A percentile compares a stretch with the other conserved stretches of the same genome.
These are phyloP conservation scores for Metschnikowia anglica DNA, from an alignment of 805 yeast genomes.

Conservation along the genomic window DNA sequence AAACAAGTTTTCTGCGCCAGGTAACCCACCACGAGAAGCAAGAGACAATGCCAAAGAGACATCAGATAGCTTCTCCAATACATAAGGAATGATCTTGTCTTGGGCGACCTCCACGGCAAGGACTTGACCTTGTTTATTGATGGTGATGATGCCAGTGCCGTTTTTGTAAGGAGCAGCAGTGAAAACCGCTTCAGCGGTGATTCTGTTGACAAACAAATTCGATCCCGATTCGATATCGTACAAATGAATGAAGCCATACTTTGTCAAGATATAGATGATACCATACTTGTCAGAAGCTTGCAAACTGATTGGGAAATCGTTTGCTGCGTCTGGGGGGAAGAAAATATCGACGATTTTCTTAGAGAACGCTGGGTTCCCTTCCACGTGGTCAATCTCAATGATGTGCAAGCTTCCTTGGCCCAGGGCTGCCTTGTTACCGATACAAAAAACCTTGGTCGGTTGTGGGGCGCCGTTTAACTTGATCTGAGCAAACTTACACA, in stretches of 20 bases:
- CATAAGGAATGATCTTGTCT: slow-evolving; percentile 83
- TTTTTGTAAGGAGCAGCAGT: slow-evolving; percentile 75
- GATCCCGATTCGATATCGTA: slow-evolving; percentile 92
- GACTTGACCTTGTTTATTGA: slow-evolving; percentile 94
- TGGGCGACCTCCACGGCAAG: slow-evolving; percentile 86
- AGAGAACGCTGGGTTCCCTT: slow-evolving; percentile 75
- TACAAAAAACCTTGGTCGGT: slow-evolving; percentile 85
- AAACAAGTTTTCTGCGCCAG: slow-evolving; percentile 94
- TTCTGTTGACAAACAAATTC: slow-evolving; percentile 91
- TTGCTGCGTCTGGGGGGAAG: slow-evolving; percentile 94
- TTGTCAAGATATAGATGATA: slow-evolving; percentile 83
- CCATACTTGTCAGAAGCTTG: slow-evolving; percentile 86
- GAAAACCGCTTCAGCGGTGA: slow-evolving; percentile 93
- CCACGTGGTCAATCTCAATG: slow-evolving; percentile 93
- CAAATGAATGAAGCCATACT: slow-evolving; percentile 93
- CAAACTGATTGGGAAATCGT: slow-evolving; percentile 94
- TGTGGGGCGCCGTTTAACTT: slow-evolving; percentile 67
- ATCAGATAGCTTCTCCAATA: slow-evolving; percentile 81
- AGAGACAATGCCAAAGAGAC: slow-evolving; percentile 82
- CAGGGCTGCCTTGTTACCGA: slow-evolving; percentile 83
- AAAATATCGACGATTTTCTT: slow-evolving; percentile 91
- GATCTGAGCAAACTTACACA: slow-evolving; percentile 80
- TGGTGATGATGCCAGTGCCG: slow-evolving; percentile 82
- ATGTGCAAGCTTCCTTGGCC: slow-evolving; percentile 76
- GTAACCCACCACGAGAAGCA: slow-evolving; percentile 93